Percentiles rank a stretch among this genome's conserved stretches.
phyloP scores from a whole-genome alignment of 345 rosid genomes.

The Lepidium sativum region DNA sequence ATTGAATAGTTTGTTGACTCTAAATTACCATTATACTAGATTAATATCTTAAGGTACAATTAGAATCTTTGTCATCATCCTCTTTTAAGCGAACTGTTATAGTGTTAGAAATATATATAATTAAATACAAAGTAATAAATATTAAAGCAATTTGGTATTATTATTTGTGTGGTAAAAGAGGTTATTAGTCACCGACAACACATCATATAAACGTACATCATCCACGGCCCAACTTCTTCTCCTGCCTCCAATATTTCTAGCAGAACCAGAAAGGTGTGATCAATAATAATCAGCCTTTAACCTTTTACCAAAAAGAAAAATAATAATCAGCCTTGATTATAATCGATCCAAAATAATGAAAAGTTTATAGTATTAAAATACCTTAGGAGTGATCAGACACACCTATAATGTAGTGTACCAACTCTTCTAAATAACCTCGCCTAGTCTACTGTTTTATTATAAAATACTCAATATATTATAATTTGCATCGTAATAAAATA shows the following conservation, averaged over 20 bases:
- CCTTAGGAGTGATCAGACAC: slow-evolving; percentile 18
- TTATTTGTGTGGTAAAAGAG: not conserved
- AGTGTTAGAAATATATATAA: not conserved
- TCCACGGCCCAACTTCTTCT: not conserved
- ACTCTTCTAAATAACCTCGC: slow-evolving; percentile 1
- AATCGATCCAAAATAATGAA: not conserved
- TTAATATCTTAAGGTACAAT: not conserved
- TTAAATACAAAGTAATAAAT: not conserved
- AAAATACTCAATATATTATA: not conserved
- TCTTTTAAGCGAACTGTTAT: not conserved
- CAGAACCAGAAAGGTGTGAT: not conserved
- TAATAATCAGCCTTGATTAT: slow-evolving; percentile 1
- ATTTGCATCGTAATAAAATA: not conserved
- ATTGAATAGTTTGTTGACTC: not conserved
- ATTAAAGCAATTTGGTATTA: not conserved
- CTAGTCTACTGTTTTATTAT: not conserved
- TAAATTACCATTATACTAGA: not conserved
- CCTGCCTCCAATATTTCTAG: slow-evolving; percentile 1
- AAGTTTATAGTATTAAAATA: not conserved
- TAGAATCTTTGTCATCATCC: not conserved
- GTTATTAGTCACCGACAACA: slow-evolving; percentile 19
- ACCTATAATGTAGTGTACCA: not conserved
- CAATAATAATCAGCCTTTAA: slow-evolving; percentile 9
- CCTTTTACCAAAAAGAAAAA: too few relatives aligned
- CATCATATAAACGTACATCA: slow-evolving; percentile 15